These are phyloP conservation scores for Colletotrichum sp. DNA, from an alignment of 2,329 filamentous ascomycete species.

Conservation along the genomic window DNA sequence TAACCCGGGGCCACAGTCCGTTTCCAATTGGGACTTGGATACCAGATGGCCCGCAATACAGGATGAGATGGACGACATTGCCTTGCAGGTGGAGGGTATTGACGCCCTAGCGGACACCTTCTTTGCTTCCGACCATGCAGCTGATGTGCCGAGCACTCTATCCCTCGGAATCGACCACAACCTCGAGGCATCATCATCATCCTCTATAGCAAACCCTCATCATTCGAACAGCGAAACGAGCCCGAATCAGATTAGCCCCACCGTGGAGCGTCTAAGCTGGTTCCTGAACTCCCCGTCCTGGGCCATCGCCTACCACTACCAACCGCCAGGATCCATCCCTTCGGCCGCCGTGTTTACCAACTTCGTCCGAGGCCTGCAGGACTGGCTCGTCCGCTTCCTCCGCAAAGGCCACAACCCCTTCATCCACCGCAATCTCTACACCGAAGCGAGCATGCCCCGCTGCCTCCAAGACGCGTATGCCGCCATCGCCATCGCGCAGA, in stretches of 20 bases:
- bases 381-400: slow-evolving; percentile 26
- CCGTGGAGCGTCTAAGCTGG: neutral
- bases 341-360: neutral
- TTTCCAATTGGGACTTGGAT: neutral
- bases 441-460: slow-evolving; percentile 9
- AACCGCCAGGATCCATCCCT: neutral
- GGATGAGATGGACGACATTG: neutral
- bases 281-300: neutral
- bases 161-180: neutral
- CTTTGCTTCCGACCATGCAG: neutral
- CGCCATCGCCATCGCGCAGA: slow-evolving; percentile 6
- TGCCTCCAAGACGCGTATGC: slow-evolving; percentile 23
- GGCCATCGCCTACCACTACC: neutral
- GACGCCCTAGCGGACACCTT: neutral
- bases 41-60: neutral
- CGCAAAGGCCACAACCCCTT: slow-evolving; percentile 24
- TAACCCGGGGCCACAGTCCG: neutral
- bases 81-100: neutral
- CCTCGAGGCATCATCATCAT: neutral
- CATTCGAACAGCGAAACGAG: neutral
- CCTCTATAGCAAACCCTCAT: neutral
- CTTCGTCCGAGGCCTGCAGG: slow-evolving; percentile 7
- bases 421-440: slow-evolving; percentile 28
- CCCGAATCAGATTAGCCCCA: neutral
- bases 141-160: neutral